Percentiles rank a stretch among this genome's conserved stretches.
Conservation (phyloP, 148 eudicot genomes). For the Amaranthus hypochondriacus region DNA sequence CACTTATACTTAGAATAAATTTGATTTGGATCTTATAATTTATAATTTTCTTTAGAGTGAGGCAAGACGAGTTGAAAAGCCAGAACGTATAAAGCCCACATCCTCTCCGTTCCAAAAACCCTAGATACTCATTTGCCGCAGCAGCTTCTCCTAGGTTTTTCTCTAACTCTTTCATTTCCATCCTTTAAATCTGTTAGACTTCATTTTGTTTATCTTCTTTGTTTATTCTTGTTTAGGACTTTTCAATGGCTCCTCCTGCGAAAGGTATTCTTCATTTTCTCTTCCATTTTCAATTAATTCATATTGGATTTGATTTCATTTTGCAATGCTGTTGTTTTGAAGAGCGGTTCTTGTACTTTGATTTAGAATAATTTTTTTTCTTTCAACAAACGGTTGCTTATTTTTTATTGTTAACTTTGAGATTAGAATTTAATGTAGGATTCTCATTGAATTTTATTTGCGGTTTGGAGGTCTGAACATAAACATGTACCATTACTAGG, state of each 20-base stretch:
- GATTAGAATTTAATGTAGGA: too few species aligned
- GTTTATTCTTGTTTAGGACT: not conserved
- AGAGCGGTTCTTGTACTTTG: not conserved
- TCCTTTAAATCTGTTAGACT: not conserved
- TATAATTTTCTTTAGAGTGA: too few species aligned
- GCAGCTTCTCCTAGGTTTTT: slow-evolving; percentile 14
- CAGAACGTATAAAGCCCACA: too few species aligned
- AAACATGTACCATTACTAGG: too few species aligned
- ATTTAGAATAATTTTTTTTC: not conserved
- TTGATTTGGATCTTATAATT: too few species aligned
- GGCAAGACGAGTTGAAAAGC: too few species aligned
- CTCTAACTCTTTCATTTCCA: not conserved
- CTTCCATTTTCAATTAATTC: not conserved
- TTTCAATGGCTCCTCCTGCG: slow-evolving; percentile 30
- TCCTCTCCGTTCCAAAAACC: not conserved
- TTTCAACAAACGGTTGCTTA: too few species aligned
- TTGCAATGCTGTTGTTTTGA: too few species aligned
- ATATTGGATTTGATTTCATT: not conserved
- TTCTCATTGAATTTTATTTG: too few species aligned
- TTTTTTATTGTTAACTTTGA: too few species aligned
- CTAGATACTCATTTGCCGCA: slow-evolving; percentile 11
- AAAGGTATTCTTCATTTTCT: slow-evolving; percentile 15
- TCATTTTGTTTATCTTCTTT: not conserved
- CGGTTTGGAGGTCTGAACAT: too few species aligned
- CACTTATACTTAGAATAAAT: too few species aligned